Evolutionary conservation across 176 grass and related monocot species (phyloP), one percentile per base, ranked within the genome.

Genomic region (Areca catechu): DNA sequence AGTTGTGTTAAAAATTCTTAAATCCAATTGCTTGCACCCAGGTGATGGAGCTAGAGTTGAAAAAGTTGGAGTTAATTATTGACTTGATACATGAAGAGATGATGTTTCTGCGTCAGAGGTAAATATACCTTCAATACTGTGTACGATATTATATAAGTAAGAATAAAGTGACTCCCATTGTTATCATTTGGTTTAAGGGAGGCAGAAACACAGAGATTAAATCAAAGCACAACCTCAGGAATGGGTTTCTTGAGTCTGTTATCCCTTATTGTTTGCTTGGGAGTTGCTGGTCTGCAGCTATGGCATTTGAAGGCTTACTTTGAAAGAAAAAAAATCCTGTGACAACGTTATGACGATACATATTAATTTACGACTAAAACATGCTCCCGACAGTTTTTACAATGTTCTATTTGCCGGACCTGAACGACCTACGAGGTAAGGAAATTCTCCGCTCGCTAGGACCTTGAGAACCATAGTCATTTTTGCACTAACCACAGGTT

Each of bases 291-390:
- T 15, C 53, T 74, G 52, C 83, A 92, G 52, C 48, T 80, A 48
- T 83, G 83, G 72, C 75, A 86, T 71, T 58, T 80, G 25, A 80
- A 75, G 68, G 17, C 53, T 24, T 83, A 83, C 65, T 80, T 89
- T 56, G 49, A 75, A 50, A 83, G 77, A 76, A n/a, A 73, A 25
- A 64, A 77, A 25, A 71, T 77, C 61, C 58, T 83, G 34, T 66
- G 50, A 80, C 34, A 43, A 12, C 9, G 3, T 43, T 43, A 43
- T 43, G 34, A 43, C 2, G 34, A 43, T 43, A 3, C 34, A 43
- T 43, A 2, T 0, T 12, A 12, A 43, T 14, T 43, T 43, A 43
- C 34, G 10, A 12, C 7, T 43, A 43, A 9, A 34, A 43, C 9
- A 43, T 43, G 34, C 34, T 37, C 34, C 34, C 12, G 34, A 9